Base-by-base conservation (phyloP, 371 early-diverging fungal genomes). In the Mucor indicus region DNA sequence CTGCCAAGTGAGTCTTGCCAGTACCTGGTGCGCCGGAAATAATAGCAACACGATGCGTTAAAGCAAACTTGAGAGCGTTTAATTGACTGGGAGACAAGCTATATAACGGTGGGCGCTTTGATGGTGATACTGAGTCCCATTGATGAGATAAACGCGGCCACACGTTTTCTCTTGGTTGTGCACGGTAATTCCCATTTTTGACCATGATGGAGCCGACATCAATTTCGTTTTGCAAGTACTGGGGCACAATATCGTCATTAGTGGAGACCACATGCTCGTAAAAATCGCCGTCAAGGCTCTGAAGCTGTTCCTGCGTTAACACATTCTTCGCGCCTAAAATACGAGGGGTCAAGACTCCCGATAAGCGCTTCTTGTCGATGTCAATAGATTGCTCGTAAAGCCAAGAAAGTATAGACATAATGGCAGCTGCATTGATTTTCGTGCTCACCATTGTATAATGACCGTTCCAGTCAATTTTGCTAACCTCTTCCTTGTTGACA, bases 1-100 rank as follows among this genome's bases (percentile, higher is more conserved):
- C 30, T 0, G 64, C 66, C 27, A 75, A 35, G 44, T 40, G 64
- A 0, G 75, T 71, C 29, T 75, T 75, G 0, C 75, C 75, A 7
- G 75, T 66, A 7, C 75, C 75, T 30, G 69, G 49, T 4, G 56
- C 51, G 1, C 75, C 75, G 0, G 69, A 47, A 11, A 75, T 61
- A 1, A 62, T 53, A 13, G 71, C 53, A 11, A 75, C 47, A 1
- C 62, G 61, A 41, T 75, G 65, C 0, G 53, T 55, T 17, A 75
- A n/a, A 0, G 63, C 68, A 47, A 62, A 50, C 20, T 67, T 53
- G 2, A 66, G 19, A 2, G 75, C 71, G 1, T 47, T 52, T 0
- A 68, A 2, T 15, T 75, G 75, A 25, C 66, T 70, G 0, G 63
- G 53, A 1, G 75, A 75, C 1, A 71, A 15, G 1, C 24, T 38